These are phyloP conservation scores for Geosmithia flava DNA, from an alignment of 2,329 filamentous ascomycete species.

Conservation along the genomic window DNA sequence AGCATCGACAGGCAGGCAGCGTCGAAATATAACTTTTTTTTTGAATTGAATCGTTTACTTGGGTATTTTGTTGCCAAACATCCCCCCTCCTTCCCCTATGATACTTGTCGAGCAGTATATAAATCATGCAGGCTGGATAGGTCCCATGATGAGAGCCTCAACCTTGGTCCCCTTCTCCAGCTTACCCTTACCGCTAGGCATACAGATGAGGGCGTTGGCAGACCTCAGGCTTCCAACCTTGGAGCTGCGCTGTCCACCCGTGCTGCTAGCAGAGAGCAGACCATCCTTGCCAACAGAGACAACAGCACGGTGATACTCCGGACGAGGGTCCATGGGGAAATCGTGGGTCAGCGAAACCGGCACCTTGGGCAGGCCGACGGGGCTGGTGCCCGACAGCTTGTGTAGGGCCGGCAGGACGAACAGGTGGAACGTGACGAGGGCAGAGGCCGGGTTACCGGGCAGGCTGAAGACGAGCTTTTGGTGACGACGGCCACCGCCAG, in stretches of 20 bases:
- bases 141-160: slow-evolving; percentile 69
- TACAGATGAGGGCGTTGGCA: slow-evolving; percentile 74
- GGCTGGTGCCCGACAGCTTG: slow-evolving; percentile 55
- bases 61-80: too few species aligned
- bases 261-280: slow-evolving; percentile 61
- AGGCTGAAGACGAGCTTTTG: slow-evolving; percentile 74
- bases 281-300: slow-evolving; percentile 58
- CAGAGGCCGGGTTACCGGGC: slow-evolving; percentile 87
- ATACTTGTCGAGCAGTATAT: too few species aligned
- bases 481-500: slow-evolving; percentile 41
- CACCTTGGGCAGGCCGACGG: slow-evolving; percentile 58
- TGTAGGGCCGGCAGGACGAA: slow-evolving; percentile 87
- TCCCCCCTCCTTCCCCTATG: too few species aligned
- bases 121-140: slow-evolving; percentile 12
- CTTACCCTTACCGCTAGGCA: slow-evolving; percentile 53
- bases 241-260: slow-evolving; percentile 82
- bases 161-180: slow-evolving; percentile 57
- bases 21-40: neutral
- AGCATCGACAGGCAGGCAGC: neutral
- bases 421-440: slow-evolving; percentile 84
- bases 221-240: slow-evolving; percentile 78
- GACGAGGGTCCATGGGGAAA: slow-evolving; percentile 63
- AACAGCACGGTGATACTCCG: slow-evolving; percentile 83
- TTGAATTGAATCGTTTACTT: neutral
- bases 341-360: slow-evolving; percentile 61